Conservation (phyloP, 306 rosid genomes). For the Inga leiocalycina region DNA sequence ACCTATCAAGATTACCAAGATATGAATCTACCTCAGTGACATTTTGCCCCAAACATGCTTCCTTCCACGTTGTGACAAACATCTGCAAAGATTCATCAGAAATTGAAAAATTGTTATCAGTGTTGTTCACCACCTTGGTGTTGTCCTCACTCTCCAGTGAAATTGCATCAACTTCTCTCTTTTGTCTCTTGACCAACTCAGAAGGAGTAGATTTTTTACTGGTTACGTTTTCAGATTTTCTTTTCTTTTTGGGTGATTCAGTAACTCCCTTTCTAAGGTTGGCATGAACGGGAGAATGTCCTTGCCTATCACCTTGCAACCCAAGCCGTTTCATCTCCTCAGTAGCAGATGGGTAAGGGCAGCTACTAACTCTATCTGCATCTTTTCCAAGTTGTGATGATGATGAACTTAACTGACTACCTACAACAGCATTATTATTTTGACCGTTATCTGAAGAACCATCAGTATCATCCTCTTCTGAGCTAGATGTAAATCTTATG, state of each 20-base stretch:
- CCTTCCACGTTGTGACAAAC: conserved; percentile 85
- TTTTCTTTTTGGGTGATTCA: conserved; percentile 47
- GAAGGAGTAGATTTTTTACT: conserved; percentile 34
- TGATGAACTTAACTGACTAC: conserved; percentile 39
- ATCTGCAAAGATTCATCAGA: conserved; percentile 50
- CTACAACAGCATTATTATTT: conserved; percentile 34
- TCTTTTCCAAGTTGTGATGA: conserved; percentile 45
- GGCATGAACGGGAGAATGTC: conserved; percentile 38
- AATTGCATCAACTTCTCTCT: conserved; percentile 31
- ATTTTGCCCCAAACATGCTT: conserved; percentile 52
- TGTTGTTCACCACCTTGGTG: conserved; percentile 15
- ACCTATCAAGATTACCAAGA: conserved; percentile 7
- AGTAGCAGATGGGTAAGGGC: conserved; percentile 86
- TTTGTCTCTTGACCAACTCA: conserved; percentile 40
- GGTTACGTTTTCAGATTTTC: conserved; percentile 38
- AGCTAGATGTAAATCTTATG: conserved; percentile 73
- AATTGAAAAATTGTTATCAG: conserved; percentile 43
- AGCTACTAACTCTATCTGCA: conserved; percentile 66
- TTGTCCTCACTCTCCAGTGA: conserved; percentile 23
- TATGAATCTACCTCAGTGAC: conserved; percentile 60
- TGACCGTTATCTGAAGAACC: conserved; percentile 43
- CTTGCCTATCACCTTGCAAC: conserved; percentile 45
- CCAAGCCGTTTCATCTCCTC: conserved; percentile 85
- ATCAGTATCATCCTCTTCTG: conserved; percentile 59
- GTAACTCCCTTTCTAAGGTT: conserved; percentile 36